Base-by-base conservation (phyloP, 2,329 filamentous ascomycete species). In the Trichoderma breve region DNA sequence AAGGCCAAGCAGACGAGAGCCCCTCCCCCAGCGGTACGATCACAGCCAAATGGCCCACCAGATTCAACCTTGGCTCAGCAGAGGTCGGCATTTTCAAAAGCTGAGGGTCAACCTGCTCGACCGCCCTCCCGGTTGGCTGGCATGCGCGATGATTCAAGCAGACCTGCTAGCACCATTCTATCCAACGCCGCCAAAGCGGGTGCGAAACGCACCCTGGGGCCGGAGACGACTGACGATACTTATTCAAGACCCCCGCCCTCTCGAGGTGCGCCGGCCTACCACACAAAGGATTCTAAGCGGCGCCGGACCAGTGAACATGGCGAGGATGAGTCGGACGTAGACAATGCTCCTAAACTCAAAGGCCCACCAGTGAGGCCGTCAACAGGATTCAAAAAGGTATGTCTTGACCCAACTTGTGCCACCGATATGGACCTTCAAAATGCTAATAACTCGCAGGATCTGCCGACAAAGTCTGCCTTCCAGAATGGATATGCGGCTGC, bases 311-410 rank as follows among this genome's bases (percentile, higher is more conserved):
- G 92, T 55, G 92, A 95, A 66, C 88, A 90, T 71, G 87, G 89
- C 73, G 90, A 93, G 74, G 88, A 91, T 71, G 89, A 91, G 70
- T 82, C 86, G 57, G 86, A 89, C 61, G 85, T 86, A 77, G 86
- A 89, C 71, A 86, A 88, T 53, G 86, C 89, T 60, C 83, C 82
- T 30, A 86, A 83, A 72, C 86, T 95, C 76, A 96, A 95, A 84
- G 93, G 92, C 15, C 93, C 94, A 67, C 94, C 94, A 6, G 93
- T 97, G 75, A 90, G 95, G 72, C 93, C 94, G 73, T 97, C 93
- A 2, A 91, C 87, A 63, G 86, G 84, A 43, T 83, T 86, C 77
- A 89, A 89, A 81, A 95, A 94, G 88, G 91, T 93, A 26, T 7
- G 32, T 32, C 15, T 36, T 12, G 9, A 21, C 28, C 1, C 6